Evolutionary conservation across 345 rosid species (phyloP), one percentile per base, ranked within the genome.

Genomic region (Melaleuca quinquenervia): DNA sequence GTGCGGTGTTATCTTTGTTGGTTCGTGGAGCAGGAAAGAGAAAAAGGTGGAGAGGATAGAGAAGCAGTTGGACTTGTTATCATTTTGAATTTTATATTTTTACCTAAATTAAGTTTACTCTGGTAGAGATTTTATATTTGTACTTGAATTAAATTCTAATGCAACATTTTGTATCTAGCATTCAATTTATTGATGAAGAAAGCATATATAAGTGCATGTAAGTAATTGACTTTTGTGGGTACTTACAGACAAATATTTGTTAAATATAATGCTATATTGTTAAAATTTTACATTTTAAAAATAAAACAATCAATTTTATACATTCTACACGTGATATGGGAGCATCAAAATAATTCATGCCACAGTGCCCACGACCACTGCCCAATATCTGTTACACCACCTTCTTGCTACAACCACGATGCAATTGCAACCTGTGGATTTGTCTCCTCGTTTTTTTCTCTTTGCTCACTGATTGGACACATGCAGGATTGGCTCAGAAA

Each of bases 401-500:
- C 5, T 13, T 21, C 36, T 24, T 70, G 26, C 3, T 7, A 36
- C 80, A 70, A 18, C 78, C 7, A 2, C 48, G 9, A 36, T 36
- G 48, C 14, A 18, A 36, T 7, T 1, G 80, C 26, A 5, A 70
- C 48, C 48, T 9, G 50, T 27, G 3, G 82, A 10, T 53, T 51
- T 60, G 50, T 48, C 18, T 44, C 49, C 9, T 70, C 18, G 3
- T 80, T 24, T 60, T 24, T 76, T 78, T 83, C 52, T 24, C 50
- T 48, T 55, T 5, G 58, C 36, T 85, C n/a, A 26, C 29, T 84
- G 24, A n/a, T 51, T 7, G 13, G 16, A 12, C 54, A 6, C 84
- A 16, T 84, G 52, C 41, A 97, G 98, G 94, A 91, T 74, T 95
- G 97, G 99, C 92, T 97, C 87, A 92, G 90, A 20, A 89, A 90